These are phyloP conservation scores for Podospora pseudoanserina DNA, from an alignment of 495 filamentous ascomycete genomes.

Conservation along the genomic window DNA sequence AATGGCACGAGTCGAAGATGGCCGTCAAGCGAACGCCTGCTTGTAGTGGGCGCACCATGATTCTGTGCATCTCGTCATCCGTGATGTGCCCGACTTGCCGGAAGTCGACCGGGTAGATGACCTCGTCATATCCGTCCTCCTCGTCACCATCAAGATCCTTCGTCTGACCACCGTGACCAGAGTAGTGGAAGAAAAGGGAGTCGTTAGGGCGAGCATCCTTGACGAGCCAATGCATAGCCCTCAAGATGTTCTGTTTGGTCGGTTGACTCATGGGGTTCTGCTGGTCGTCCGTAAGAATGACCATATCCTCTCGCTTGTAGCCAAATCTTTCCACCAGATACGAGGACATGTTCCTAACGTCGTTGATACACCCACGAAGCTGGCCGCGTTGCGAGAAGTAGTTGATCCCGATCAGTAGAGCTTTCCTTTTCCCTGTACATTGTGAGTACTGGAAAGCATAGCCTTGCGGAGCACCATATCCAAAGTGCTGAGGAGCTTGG, in stretches of 20 bases:
- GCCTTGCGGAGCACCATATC: slow-evolving; percentile 68
- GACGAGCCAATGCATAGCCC: slow-evolving; percentile 98
- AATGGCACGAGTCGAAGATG: slow-evolving; percentile 99
- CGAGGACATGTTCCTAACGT: slow-evolving; percentile 94
- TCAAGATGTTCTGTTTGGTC: slow-evolving; percentile 90
- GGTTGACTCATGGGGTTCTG: slow-evolving; percentile 96
- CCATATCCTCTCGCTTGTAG: slow-evolving; percentile 97
- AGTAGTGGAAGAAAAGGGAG: slow-evolving; percentile 98
- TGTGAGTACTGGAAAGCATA: slow-evolving; percentile 89
- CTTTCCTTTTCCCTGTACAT: slow-evolving; percentile 88
- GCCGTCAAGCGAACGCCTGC: slow-evolving; percentile 89
- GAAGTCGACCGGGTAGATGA: slow-evolving; percentile 97
- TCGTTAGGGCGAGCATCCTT: slow-evolving; percentile 93
- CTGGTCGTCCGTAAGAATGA: slow-evolving; percentile 94
- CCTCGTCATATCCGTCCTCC: slow-evolving; percentile 94
- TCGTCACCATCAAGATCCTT: slow-evolving; percentile 92
- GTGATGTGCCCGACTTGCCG: slow-evolving; percentile 86
- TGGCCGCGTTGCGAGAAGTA: slow-evolving; percentile 93
- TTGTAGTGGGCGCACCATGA: slow-evolving; percentile 82
- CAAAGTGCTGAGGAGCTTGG: slow-evolving; percentile 61
- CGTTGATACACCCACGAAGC: slow-evolving; percentile 93
- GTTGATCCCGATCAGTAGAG: slow-evolving; percentile 94
- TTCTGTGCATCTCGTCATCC: slow-evolving; percentile 97
- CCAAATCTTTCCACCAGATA: slow-evolving; percentile 89
- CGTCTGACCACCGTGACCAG: slow-evolving; percentile 96